phyloP scores from a whole-genome alignment of 768 basidiomycete species.

The Podaxis sp. region DNA sequence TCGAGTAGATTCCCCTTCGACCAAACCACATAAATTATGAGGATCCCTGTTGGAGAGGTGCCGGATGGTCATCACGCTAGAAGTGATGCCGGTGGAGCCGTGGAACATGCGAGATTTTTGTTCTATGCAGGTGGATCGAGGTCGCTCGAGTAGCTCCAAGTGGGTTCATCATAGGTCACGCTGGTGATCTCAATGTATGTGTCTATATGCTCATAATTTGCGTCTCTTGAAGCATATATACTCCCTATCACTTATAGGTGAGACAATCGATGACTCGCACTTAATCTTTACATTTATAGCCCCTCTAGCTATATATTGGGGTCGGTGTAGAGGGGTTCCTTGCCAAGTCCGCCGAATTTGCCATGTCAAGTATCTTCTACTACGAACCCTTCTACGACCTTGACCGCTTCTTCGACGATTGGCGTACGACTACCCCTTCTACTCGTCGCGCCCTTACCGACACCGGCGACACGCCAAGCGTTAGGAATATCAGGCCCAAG shows the following conservation, averaged over 20 bases:
- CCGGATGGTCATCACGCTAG: no score
- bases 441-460: slow-evolving; percentile 7
- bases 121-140: background rate
- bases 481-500: slow-evolving; percentile 24
- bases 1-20: no score
- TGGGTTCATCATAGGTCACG: background rate
- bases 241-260: no score
- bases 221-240: background rate
- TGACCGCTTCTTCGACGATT: slow-evolving; percentile 36
- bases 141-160: background rate
- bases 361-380: slow-evolving; percentile 11
- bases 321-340: no score
- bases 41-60: no score
- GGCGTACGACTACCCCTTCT: slow-evolving; percentile 13
- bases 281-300: background rate
- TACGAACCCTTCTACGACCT: slow-evolving; percentile 38
- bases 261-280: background rate
- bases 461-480: background rate
- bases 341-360: background rate
- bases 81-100: background rate
- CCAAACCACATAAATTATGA: no score
- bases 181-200: background rate
- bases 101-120: background rate
- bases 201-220: background rate
- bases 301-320: no score